Conservation (phyloP, 1,139 yeast genomes). For the Candida tropicalis region DNA sequence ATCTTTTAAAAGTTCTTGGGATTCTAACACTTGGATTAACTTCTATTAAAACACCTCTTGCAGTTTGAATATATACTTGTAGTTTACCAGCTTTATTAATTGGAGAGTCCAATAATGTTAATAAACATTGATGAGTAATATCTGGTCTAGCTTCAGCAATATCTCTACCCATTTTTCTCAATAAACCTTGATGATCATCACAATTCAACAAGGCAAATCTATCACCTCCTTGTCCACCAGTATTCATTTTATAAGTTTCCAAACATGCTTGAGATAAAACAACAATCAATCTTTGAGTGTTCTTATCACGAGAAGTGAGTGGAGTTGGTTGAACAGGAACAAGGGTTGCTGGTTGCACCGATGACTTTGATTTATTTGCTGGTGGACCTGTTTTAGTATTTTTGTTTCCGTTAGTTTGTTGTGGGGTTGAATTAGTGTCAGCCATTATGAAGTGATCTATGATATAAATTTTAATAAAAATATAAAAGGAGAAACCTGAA, state of each 20-base stretch:
- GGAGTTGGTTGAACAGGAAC: conserved; percentile 85
- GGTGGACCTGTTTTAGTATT: conserved; percentile 1
- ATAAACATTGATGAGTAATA: conserved; percentile 92
- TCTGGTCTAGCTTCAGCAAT: conserved; percentile 98
- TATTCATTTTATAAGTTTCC: conserved; percentile 86
- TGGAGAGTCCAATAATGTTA: conserved; percentile 92
- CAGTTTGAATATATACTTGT: conserved; percentile 95
- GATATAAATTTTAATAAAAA: background rate
- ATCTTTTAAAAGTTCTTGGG: conserved; percentile 96
- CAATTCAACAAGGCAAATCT: conserved; percentile 91
- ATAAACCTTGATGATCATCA: conserved; percentile 96
- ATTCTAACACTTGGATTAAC: conserved; percentile 96
- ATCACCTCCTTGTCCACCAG: conserved; percentile 82
- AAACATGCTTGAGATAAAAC: conserved; percentile 94
- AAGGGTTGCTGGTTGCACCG: conserved; percentile 65
- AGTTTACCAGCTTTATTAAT: conserved; percentile 95
- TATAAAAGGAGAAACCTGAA: background rate
- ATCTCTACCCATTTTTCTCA: conserved; percentile 95
- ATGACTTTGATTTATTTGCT: conserved; percentile 33
- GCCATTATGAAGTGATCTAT: background rate
- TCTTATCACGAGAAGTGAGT: conserved; percentile 80
- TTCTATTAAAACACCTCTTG: conserved; percentile 91
- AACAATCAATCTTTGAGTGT: conserved; percentile 82
- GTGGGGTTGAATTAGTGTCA: background rate
- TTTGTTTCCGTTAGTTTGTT: background rate